phyloP scores from a whole-genome alignment of 352 stramenopile genomes.

The Globisporangium nodosum region DNA sequence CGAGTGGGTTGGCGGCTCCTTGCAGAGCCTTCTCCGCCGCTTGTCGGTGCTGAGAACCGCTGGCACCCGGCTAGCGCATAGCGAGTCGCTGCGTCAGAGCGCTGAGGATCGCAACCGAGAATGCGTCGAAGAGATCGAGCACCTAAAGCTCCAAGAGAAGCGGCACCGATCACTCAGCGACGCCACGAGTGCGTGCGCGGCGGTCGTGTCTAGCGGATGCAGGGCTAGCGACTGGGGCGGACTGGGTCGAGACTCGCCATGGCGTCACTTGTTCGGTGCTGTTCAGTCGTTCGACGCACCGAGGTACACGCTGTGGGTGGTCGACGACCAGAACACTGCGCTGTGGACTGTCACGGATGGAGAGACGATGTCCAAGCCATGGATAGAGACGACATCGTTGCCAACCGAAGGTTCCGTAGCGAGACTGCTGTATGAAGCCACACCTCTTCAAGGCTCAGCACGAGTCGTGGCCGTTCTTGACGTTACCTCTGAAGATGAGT shows the following conservation, averaged over 20 bases:
- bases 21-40: constrained; percentile 1
- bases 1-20: constrained; percentile 5
- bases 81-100: neutral
- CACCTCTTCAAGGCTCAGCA: neutral
- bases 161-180: neutral
- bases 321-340: neutral
- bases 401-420: neutral
- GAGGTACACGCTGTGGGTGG: constrained; percentile 3
- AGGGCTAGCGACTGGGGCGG: neutral
- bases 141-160: neutral
- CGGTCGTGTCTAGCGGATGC: neutral
- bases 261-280: neutral
- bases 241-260: neutral
- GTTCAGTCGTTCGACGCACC: neutral
- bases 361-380: neutral
- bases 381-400: neutral
- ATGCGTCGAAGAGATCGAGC: neutral
- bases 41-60: neutral
- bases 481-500: neutral
- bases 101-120: neutral
- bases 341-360: constrained; percentile 4
- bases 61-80: neutral
- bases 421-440: neutral
- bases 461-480: neutral
- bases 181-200: neutral